Base-by-base conservation (phyloP, 805 yeast species). In the Yarrowia hollandica region DNA sequence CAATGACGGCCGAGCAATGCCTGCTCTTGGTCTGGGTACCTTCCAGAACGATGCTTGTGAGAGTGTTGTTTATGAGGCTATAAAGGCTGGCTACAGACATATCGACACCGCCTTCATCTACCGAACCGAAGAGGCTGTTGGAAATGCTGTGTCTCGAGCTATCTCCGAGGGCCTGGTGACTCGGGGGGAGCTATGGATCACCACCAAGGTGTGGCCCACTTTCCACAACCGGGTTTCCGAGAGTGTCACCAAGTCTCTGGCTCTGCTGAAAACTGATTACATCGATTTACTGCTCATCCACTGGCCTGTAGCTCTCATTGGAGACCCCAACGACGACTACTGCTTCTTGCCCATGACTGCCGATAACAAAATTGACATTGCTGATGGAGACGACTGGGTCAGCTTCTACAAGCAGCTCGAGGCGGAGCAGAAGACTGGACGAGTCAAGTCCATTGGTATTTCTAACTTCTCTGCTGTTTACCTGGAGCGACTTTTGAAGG, bases 1-100 rank as follows among this genome's bases (percentile, higher is more conserved):
- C 23, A 86, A 85, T 77, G 80, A 81, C 61, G 92, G 94, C 23
- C 75, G 74, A 31, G 64, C 67, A 42, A 83, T 88, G 62, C 92
- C 92, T 37, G 78, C 76, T 10, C 74, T 88, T 35, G 91, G 89
- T 2, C 78, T 86, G 48, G 94, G 95, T 42, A 86, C 94, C 33
- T 84, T 23, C 25, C 31, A 33, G 19, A 48, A 48, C 31, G 63
- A 62, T 11, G 66, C 63, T 30, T 64, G 66, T 15, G 63, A 64
- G 15, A 54, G 75, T 0, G 66, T 82, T 11, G 86, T 84, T 0
- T 76, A 80, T 64, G 68, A 75, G 26, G 94, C 91, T 1, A 75
- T 88, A 61, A 71, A 75, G 28, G 73, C 69, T 12, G 95, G 95
- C 0, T 88, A 85, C 69, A 79, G 94, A 64, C 92, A 85, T 68